Conservation (phyloP, 1,139 yeast genomes). For the Candida tropicalis region DNA sequence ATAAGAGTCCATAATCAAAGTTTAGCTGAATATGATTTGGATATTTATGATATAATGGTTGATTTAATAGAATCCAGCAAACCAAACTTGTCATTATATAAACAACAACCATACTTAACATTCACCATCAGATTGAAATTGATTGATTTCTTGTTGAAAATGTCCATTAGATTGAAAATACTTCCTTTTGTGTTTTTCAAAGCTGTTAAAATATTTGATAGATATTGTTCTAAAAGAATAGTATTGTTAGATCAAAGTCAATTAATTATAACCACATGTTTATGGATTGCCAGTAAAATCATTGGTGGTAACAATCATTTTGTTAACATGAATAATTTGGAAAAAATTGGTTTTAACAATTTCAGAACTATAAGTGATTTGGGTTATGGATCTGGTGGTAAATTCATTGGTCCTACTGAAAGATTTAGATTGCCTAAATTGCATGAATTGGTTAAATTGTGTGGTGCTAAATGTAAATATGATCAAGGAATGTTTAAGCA, state of each 20-base stretch:
- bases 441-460: slow-evolving; percentile 60
- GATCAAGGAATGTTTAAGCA: slow-evolving; percentile 64
- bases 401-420: slow-evolving; percentile 66
- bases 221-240: slow-evolving; percentile 66
- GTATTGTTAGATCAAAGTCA: slow-evolving; percentile 64
- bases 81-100: slow-evolving; percentile 57
- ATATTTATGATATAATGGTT: slow-evolving; percentile 46
- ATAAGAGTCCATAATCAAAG: slow-evolving; percentile 46
- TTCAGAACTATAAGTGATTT: slow-evolving; percentile 43
- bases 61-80: slow-evolving; percentile 31
- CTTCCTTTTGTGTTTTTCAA: slow-evolving; percentile 61
- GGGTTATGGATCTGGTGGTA: slow-evolving; percentile 57
- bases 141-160: slow-evolving; percentile 59
- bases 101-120: slow-evolving; percentile 67
- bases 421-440: slow-evolving; percentile 67
- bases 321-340: slow-evolving; percentile 46
- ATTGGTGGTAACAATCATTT: slow-evolving; percentile 75
- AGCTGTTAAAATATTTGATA: slow-evolving; percentile 61
- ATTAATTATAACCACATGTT: slow-evolving; percentile 64
- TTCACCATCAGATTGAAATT: slow-evolving; percentile 50
- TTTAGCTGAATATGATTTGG: slow-evolving; percentile 55
- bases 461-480: slow-evolving; percentile 59
- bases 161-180: slow-evolving; percentile 60
- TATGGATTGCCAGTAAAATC: slow-evolving; percentile 66
- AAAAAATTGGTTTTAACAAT: slow-evolving; percentile 19